Evolutionary conservation across 495 filamentous ascomycete genomes (phyloP), one percentile per base, ranked within the genome.

Genomic region (Alectoria sarmentosa): DNA sequence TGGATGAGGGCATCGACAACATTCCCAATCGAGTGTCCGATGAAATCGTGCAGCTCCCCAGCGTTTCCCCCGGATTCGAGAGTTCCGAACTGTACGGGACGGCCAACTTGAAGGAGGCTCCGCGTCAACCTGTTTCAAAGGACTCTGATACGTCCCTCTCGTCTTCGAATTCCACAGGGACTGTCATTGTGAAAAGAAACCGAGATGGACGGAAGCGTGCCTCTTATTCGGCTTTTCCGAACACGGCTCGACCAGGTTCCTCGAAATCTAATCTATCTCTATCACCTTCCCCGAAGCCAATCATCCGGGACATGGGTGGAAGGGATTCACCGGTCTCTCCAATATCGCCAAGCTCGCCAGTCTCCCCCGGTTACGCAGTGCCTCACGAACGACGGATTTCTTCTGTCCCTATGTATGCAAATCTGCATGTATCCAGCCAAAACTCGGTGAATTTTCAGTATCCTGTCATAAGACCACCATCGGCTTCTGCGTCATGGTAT

Each of bases 91-190:
- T 55, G 36, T 30, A 30, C 54, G 41, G 55, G 61, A 36, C 65
- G 30, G 48, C 69, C 41, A 36, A 66, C 15, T n/a, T 14, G 38
- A 21, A 14, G 26, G 41, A 65, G 60, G 32, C 39, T 44, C 61
- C 42, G 26, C 67, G 55, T 32, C 63, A 69, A 37, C 67, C 64
- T 23, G 42, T 67, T 26, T 39, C 60, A 26, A 71, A 69, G 61
- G 58, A 69, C 19, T 76, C 77, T 0, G 76, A 77, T 21, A 74
- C 76, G 3, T 82, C 80, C 2, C 63, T 82, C 10, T 80, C 77
- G 0, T 82, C 80, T 2, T 69, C 74, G 55, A 78, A 81, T 56
- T 82, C 80, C 2, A 67, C 79, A n/a, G 80, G 80, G 32, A 83
- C 81, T 8, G 80, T 80, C 15, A 67, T 74, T 52, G 36, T 78